A percentile compares a stretch with the other conserved stretches of the same genome.
These are phyloP conservation scores for Backusella circina DNA, from an alignment of 192 early-diverging fungal species.

Conservation along the genomic window DNA sequence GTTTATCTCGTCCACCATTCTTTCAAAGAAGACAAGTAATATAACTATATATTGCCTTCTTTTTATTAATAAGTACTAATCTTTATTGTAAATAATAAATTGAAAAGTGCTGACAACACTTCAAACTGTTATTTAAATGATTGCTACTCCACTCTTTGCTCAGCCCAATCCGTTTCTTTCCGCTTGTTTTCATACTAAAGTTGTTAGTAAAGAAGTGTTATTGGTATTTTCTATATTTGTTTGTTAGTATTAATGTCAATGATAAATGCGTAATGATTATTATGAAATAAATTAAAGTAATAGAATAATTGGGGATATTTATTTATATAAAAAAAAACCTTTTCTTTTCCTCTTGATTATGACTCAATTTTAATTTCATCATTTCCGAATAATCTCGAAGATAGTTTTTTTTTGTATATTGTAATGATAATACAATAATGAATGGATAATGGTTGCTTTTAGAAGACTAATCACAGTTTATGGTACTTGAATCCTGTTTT, in stretches of 20 bases:
- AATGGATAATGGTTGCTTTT: background rate
- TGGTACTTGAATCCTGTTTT: background rate
- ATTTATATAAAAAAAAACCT: background rate
- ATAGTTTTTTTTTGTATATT: background rate
- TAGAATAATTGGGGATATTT: no score
- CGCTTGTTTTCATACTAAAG: background rate
- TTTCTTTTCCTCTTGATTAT: background rate
- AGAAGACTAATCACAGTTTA: background rate
- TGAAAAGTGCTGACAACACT: background rate
- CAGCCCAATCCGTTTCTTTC: background rate
- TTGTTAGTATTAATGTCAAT: background rate
- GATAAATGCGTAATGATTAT: background rate
- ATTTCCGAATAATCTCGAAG: background rate
- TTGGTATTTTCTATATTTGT: background rate
- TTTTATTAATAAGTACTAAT: no score
- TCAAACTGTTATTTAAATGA: background rate
- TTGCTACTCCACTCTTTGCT: background rate
- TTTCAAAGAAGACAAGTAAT: no score
- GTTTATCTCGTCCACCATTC: no score
- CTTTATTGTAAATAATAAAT: no score
- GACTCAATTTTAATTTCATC: background rate
- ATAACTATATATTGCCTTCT: no score
- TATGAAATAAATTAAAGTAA: background rate
- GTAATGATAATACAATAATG: background rate
- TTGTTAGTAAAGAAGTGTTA: background rate